Base-by-base conservation (phyloP, 257 asterid genomes). In the Phtheirospermum japonicum region DNA sequence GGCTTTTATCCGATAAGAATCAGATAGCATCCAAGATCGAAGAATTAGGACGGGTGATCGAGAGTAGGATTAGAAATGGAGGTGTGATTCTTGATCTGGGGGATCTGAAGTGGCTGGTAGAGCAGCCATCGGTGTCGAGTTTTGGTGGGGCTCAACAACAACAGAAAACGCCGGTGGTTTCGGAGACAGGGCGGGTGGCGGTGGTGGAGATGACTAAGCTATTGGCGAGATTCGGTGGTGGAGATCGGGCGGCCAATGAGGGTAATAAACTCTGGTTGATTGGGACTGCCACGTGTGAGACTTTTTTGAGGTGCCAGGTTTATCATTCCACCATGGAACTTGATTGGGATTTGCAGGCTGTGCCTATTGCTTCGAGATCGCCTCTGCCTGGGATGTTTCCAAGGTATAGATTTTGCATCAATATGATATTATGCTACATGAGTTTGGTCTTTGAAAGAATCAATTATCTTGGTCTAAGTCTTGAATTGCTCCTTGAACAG, bases 281-380 rank as follows among this genome's bases (percentile, higher is more conserved):
- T n/a, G 97, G 99, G 59, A 85, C 92, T 46, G 99, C 99, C 0
- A 87, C 96, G 1, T 89, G 96, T 59, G 99, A 93, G 78, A 89
- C 99, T 9, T 92, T 83, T 76, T 76, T 87, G 83, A 85, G 99
- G 74, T 89, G 99, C 68, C 97, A 87, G 46, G 89, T 92, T 65
- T 87, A 89, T 92, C 97, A 92, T 85, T 82, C 96, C 31, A 70
- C 95, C 33, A 82, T 92, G 95, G 99, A 92, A 65, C 82, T 59
- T 63, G 97, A 92, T 70, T 92, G 97, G 99, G 96, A 92, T 82
- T 83, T 92, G 59, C 97, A 92, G 72, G 97, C 95, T 51, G 81
- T 93, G 61, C 92, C 97, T 20, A 80, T 93, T 57, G 79, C 99
- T 57, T 71, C 96, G 5, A 82, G 90, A 74, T 79, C 88, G 61